phyloP scores from a whole-genome alignment of 2,329 filamentous ascomycete genomes.

The Pseudofabraea citricarpa region DNA sequence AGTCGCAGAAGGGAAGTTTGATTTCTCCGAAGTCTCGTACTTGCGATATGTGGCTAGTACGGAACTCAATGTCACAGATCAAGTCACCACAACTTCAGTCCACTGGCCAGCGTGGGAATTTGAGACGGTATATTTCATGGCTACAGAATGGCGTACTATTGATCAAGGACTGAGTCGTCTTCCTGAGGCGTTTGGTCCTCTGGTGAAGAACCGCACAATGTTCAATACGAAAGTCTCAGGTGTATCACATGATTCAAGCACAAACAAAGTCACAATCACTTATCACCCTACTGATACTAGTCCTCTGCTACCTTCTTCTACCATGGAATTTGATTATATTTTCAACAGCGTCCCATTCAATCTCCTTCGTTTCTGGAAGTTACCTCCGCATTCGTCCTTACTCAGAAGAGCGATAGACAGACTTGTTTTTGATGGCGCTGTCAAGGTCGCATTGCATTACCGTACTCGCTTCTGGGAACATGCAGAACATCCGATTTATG shows the following conservation, averaged over 20 bases:
- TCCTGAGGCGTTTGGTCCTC: conserved; percentile 55
- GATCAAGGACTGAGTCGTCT: conserved; percentile 46
- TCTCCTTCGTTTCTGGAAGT: conserved; percentile 7
- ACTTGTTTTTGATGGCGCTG: conserved; percentile 38
- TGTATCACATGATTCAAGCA: conserved; percentile 43
- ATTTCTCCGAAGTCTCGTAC: conserved; percentile 47
- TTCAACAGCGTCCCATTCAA: too few species aligned
- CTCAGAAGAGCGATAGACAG: conserved; percentile 41
- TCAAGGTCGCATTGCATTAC: conserved; percentile 63
- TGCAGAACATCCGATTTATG: conserved; percentile 32
- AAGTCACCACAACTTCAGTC: conserved; percentile 36
- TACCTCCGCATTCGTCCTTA: conserved; percentile 28
- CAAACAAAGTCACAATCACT: conserved; percentile 48
- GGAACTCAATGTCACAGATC: conserved; percentile 39
- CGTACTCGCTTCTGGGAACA: conserved; percentile 56
- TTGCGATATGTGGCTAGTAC: conserved; percentile 25
- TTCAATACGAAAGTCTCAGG: conserved; percentile 52
- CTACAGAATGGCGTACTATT: conserved; percentile 6
- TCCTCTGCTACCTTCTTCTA: too few species aligned
- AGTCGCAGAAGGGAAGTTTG: conserved; percentile 43
- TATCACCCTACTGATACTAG: conserved; percentile 39
- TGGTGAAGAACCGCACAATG: conserved; percentile 49
- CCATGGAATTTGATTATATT: too few species aligned
- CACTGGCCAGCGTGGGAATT: conserved; percentile 43
- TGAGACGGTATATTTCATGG: conserved; percentile 5